Evolutionary conservation across 331 rosid species (phyloP), one percentile per base, ranked within the genome.

Genomic region (Erythrophleum ivorense): DNA sequence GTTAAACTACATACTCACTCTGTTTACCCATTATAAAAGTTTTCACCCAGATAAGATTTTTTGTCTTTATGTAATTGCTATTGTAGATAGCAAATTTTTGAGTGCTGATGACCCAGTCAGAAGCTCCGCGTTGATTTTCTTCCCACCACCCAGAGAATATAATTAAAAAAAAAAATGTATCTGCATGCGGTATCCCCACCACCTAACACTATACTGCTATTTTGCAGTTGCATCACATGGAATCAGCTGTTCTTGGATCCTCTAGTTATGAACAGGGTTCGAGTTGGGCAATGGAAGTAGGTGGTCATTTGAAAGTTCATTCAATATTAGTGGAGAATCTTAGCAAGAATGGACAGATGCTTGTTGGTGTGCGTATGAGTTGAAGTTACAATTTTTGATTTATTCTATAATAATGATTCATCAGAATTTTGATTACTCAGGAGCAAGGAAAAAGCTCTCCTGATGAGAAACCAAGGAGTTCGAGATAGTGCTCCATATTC

Each of bases 261-360:
- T 80, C 93, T 12, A 77, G 76, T 71, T 87, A 84, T 80, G 91
- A 92, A 62, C 96, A 86, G 65, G 97, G 97, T 78, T 91, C 98
- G 19, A 94, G 97, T 89, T 94, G 97, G 97, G 97, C 97, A 29
- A 92, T 94, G 92, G 98, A 94, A 84, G 98, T 94, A 77, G 98
- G 97, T 40, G 98, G 97, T 80, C 91, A 89, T 89, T 83, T 94
- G 60, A 94, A 94, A 91, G 94, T 94, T 84, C 88, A 88, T 82
- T 92, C 98, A 5, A 90, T 94, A 80, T 73, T 92, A 63, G 97
- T 92, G 68, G 98, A 94, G 85, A 94, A 88, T 84, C 90, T 85
- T 58, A 87, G 89, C 88, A 92, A 92, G 87, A 92, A 84, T 53
- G 97, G 98, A 18, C 97, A 92, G 87, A 92, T 94, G 92, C 91